These are phyloP conservation scores for Stentor coeruleus DNA, from an alignment of 73 alveolate genomes.

Conservation along the genomic window DNA sequence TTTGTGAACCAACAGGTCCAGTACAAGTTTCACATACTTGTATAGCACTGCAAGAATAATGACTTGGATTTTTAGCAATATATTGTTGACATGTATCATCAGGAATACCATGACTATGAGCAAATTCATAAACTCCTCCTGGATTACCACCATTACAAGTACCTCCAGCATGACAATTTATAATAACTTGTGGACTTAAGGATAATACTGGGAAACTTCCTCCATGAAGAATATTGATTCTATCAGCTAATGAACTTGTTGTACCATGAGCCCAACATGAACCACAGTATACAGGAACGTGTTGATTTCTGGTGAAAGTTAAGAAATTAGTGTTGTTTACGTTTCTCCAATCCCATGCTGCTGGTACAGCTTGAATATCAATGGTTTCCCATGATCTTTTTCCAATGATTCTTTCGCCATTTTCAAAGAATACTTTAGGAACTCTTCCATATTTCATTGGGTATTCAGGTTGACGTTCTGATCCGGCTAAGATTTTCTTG, in stretches of 20 bases:
- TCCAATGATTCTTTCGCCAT: neutral
- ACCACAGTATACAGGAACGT: slow-evolving; percentile 74
- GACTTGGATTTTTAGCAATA: slow-evolving; percentile 52
- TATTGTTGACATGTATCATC: slow-evolving; percentile 68
- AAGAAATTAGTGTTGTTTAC: slow-evolving; percentile 54
- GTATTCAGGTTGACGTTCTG: slow-evolving; percentile 42
- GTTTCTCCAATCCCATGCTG: slow-evolving; percentile 63
- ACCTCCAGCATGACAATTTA: slow-evolving; percentile 81
- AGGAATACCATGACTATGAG: slow-evolving; percentile 59
- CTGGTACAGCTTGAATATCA: slow-evolving; percentile 33
- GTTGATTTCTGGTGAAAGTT: slow-evolving; percentile 68
- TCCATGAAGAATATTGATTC: slow-evolving; percentile 58
- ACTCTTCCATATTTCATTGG: slow-evolving; percentile 59
- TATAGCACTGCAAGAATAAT: slow-evolving; percentile 35
- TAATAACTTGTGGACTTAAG: slow-evolving; percentile 37
- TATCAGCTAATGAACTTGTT: slow-evolving; percentile 74
- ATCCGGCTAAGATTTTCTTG: too few relatives aligned
- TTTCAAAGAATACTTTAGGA: slow-evolving; percentile 35
- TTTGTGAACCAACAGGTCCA: slow-evolving; percentile 23
- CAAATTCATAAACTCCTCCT: slow-evolving; percentile 57
- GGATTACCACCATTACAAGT: slow-evolving; percentile 79
- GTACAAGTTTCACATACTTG: slow-evolving; percentile 52
- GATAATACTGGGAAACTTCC: neutral
- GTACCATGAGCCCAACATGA: slow-evolving; percentile 86
- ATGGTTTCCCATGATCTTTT: neutral